These are phyloP conservation scores for Sphaerulina musiva DNA, from an alignment of 2,329 filamentous ascomycete species.

Conservation along the genomic window DNA sequence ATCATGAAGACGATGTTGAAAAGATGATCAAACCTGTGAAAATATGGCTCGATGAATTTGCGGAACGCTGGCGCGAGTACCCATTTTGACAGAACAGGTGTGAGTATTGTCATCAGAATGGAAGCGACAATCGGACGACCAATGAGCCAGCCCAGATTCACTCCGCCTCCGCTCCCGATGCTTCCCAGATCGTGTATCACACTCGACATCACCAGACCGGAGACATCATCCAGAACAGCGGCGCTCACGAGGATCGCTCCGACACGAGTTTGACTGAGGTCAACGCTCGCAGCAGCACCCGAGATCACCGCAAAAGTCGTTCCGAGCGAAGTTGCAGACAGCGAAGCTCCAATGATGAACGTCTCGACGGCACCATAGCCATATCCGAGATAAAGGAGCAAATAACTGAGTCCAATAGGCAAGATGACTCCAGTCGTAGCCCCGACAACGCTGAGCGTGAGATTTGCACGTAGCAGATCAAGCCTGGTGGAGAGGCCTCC, in stretches of 20 bases:
- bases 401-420: slow-evolving; percentile 41
- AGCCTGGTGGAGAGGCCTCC: slow-evolving; percentile 44
- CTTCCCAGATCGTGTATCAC: slow-evolving; percentile 28
- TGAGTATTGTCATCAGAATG: slow-evolving; percentile 22
- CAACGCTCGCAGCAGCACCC: slow-evolving; percentile 31
- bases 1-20: slow-evolving; percentile 30
- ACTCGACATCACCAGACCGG: slow-evolving; percentile 40
- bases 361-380: slow-evolving; percentile 33
- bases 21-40: slow-evolving; percentile 24
- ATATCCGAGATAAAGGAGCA: slow-evolving; percentile 34
- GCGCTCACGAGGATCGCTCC: slow-evolving; percentile 43
- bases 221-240: slow-evolving; percentile 44
- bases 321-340: slow-evolving; percentile 29
- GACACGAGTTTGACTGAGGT: slow-evolving; percentile 40
- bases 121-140: slow-evolving; percentile 29
- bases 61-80: slow-evolving; percentile 33
- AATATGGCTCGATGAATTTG: slow-evolving; percentile 16
- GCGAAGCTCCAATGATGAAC: slow-evolving; percentile 27
- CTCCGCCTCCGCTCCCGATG: slow-evolving; percentile 13
- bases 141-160: slow-evolving; percentile 25
- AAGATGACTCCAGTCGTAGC: slow-evolving; percentile 43
- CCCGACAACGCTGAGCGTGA: slow-evolving; percentile 38
- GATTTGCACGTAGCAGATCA: slow-evolving; percentile 43
- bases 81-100: slow-evolving; percentile 31
- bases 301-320: slow-evolving; percentile 36